phyloP scores from a whole-genome alignment of 2,329 filamentous ascomycete genomes.

The Colletotrichum horii region DNA sequence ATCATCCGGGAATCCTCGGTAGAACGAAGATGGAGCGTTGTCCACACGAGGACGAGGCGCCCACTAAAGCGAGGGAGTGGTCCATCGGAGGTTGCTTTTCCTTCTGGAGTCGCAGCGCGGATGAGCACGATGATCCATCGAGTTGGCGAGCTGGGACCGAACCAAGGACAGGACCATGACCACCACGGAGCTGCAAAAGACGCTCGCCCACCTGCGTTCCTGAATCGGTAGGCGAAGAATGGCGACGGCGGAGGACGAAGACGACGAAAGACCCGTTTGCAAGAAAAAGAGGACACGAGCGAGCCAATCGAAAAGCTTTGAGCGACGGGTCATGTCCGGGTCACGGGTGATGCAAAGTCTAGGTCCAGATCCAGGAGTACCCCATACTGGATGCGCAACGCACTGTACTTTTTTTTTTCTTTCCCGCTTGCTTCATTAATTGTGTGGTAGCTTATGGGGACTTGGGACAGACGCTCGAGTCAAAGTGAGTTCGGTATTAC shows the following conservation, averaged over 20 bases:
- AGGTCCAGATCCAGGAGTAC: background rate
- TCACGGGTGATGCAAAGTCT: slow-evolving; percentile 10
- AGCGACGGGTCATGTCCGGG: background rate
- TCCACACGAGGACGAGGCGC: background rate
- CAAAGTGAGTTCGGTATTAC: background rate
- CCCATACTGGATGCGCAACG: background rate
- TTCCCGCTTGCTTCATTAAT: background rate
- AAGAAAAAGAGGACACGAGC: background rate
- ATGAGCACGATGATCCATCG: background rate
- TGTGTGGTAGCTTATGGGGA: background rate
- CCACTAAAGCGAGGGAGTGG: background rate
- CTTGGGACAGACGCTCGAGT: background rate
- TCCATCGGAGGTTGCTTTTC: background rate
- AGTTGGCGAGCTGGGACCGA: background rate
- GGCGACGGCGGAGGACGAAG: background rate
- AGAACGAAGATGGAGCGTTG: background rate
- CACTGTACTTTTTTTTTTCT: background rate
- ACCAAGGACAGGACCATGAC: background rate
- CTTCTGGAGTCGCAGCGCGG: background rate
- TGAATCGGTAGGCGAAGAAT: slow-evolving; percentile 18
- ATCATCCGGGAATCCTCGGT: background rate
- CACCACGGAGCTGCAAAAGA: background rate
- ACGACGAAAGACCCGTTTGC: slow-evolving; percentile 15
- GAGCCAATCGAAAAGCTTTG: background rate
- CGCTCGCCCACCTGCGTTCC: background rate